Evolutionary conservation across 306 rosid genomes (phyloP).

Genomic region (Quercus variabilis): DNA sequence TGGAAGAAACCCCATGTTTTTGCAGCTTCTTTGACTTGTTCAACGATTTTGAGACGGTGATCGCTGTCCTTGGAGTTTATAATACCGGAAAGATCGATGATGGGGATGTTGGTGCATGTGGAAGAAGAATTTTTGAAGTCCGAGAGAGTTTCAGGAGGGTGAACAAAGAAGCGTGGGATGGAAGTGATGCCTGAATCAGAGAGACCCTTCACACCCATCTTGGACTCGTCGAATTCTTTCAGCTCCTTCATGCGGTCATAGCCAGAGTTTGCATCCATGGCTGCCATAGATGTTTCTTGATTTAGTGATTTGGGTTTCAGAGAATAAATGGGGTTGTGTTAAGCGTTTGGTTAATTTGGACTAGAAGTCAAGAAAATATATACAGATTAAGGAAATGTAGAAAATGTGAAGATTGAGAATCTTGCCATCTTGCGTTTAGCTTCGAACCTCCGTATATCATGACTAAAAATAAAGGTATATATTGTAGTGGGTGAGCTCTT

Average conservation of each 20-base stretch:
- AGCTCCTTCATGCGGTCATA: conserved; percentile 33
- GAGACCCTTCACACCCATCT: conserved; percentile 49
- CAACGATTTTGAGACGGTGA: conserved; percentile 19
- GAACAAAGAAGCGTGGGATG: conserved; percentile 36
- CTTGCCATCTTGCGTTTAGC: too few relatives aligned
- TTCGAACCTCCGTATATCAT: too few relatives aligned
- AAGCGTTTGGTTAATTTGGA: too few relatives aligned
- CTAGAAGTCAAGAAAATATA: too few relatives aligned
- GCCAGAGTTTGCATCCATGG: background rate
- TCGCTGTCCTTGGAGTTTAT: background rate
- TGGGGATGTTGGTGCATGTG: conserved; percentile 18
- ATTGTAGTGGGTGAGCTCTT: too few relatives aligned
- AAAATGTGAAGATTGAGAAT: too few relatives aligned
- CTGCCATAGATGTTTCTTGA: background rate
- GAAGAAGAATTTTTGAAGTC: conserved; percentile 25
- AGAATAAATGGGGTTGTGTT: too few relatives aligned
- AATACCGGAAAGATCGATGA: background rate
- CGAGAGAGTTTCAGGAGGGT: conserved; percentile 29
- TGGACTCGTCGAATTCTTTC: conserved; percentile 42
- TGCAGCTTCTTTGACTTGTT: conserved; percentile 37
- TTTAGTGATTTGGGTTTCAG: background rate
- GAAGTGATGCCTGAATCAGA: conserved; percentile 45
- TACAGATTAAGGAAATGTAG: too few relatives aligned
- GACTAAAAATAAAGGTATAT: too few relatives aligned
- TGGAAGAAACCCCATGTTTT: conserved; percentile 50